Evolutionary conservation across 192 early-diverging fungal genomes (phyloP), one percentile per base, ranked within the genome.

Genomic region (Funneliformis mosseae): DNA sequence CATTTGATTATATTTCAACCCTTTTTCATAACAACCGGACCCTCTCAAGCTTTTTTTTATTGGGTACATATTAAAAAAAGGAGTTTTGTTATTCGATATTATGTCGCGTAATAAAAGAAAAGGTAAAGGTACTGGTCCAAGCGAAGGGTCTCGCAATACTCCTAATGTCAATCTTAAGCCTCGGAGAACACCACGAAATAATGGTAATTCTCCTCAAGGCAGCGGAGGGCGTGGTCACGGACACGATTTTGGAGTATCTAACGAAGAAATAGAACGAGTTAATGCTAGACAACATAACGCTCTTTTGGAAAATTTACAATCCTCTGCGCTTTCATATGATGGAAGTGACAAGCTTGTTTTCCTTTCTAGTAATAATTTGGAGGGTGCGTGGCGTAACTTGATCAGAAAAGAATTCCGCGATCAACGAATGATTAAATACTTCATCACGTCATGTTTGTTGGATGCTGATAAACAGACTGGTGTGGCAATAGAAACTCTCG

Each of bases 381-480:
- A 70, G 5, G 78, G 50, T 23, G 50, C 50, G 14, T 14, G 25
- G 18, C 33, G 21, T 27, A 33, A 69, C 14, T 28, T 18, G 8
- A 27, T 41, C 3, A 60, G 78, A 39, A 48, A 23, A 55, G 50
- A 55, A 55, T 55, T 55, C 18, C 50, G 50, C 6, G 50, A 55
- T 48, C 79, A 80, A 48, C 45, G 27, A 9, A 11, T 50, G 16
- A 76, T 80, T 8, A 39, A 71, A 60, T 50, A 27, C 7, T 80
- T 80, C 28, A 41, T 80, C 21, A 80, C 78, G 10, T 80, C 79
- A 46, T 80, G 79, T 48, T 38, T 80, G 5, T 9, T 80, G n/a
- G 43, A 27, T 14, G 46, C 74, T 5, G 84, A 87, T 73, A 82
- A 87, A 18, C 81, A 85, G 42, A 75, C 50, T 55, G 50, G 28